A percentile compares a stretch with the other conserved stretches of the same genome.
Conservation (phyloP, 345 rosid species). For the Brassica incana region DNA sequence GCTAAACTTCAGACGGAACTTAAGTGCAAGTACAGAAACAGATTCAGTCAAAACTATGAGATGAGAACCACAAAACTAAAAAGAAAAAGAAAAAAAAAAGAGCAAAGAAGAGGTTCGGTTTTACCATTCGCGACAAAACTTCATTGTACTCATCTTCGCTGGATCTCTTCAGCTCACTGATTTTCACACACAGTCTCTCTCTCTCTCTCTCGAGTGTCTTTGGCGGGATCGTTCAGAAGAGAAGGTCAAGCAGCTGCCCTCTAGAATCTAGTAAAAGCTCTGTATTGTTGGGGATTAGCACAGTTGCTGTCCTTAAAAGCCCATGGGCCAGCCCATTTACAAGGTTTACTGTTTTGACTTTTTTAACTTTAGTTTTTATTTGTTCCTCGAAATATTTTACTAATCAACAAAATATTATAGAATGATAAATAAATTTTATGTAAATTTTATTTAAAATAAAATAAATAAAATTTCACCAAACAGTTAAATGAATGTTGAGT, state of each 20-base stretch:
- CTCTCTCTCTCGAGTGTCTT: background rate
- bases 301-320: background rate
- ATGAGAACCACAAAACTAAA: background rate
- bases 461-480: background rate
- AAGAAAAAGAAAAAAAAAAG: background rate
- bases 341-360: background rate
- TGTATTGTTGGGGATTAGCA: background rate
- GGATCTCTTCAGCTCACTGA: slow-evolving; percentile 2
- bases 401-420: background rate
- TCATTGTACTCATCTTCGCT: slow-evolving; percentile 77
- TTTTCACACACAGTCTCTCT: background rate
- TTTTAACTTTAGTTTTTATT: background rate
- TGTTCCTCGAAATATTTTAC: background rate
- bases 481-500: background rate
- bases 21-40: background rate
- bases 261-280: background rate
- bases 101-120: slow-evolving; percentile 6
- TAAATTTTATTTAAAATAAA: no score
- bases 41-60: background rate
- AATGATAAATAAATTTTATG: no score
- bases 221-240: slow-evolving; percentile 22
- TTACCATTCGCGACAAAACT: slow-evolving; percentile 84
- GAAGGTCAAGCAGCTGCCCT: slow-evolving; percentile 10
- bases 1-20: background rate
- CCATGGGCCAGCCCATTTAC: slow-evolving; percentile 27